phyloP scores from a whole-genome alignment of 163 green algal species.

The Chloromonas sp. region DNA sequence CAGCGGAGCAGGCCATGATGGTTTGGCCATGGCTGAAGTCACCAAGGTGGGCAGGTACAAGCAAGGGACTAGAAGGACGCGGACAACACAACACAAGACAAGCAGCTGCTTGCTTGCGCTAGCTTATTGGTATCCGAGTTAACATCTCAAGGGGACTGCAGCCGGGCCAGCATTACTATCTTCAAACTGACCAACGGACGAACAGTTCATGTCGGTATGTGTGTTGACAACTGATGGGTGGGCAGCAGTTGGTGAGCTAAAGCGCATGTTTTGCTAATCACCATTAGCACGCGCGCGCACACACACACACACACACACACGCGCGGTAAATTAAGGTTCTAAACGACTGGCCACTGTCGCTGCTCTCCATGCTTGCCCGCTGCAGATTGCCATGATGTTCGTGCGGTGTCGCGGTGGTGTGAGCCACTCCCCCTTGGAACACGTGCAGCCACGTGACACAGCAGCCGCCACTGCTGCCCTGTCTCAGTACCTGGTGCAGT shows the following conservation, averaged over 20 bases:
- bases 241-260: too few species aligned
- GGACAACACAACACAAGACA: too few species aligned
- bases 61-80: too few species aligned
- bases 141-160: neutral
- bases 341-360: neutral
- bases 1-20: slow-evolving; percentile 87
- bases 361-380: slow-evolving; percentile 5
- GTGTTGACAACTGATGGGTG: too few species aligned
- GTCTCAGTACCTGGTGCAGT: neutral
- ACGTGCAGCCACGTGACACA: slow-evolving; percentile 64
- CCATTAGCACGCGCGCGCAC: too few species aligned
- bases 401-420: slow-evolving; percentile 74
- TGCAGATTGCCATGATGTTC: slow-evolving; percentile 85
- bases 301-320: neutral
- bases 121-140: neutral
- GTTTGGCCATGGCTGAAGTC: slow-evolving; percentile 74
- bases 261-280: too few species aligned
- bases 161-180: neutral
- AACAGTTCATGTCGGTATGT: neutral
- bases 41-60: slow-evolving; percentile 34
- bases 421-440: slow-evolving; percentile 78
- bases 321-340: neutral
- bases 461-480: slow-evolving; percentile 33
- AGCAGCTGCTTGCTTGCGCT: too few species aligned
- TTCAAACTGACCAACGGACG: neutral